These are phyloP conservation scores for Colletotrichum caudatum DNA, from an alignment of 2,329 filamentous ascomycete genomes.

Conservation along the genomic window DNA sequence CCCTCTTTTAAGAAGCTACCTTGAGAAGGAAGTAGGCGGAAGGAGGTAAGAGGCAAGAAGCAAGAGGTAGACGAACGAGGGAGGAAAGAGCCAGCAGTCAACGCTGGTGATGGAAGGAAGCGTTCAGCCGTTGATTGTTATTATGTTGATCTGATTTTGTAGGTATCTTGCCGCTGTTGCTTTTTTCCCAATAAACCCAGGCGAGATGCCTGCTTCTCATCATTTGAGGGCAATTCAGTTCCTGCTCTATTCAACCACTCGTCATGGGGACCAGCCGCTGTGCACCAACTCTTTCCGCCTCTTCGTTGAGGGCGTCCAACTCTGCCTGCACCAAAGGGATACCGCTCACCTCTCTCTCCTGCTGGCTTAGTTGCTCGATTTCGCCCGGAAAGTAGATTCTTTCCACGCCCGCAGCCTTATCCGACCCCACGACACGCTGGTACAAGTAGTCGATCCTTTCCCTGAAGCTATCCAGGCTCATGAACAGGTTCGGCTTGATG, in stretches of 20 bases:
- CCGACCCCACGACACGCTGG: constrained; percentile 63
- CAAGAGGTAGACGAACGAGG: not conserved
- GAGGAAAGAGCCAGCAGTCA: not conserved
- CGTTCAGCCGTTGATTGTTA: too few relatives aligned
- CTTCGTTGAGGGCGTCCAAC: constrained; percentile 66
- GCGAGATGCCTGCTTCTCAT: not conserved
- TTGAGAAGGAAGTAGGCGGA: not conserved
- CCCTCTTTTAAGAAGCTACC: not conserved
- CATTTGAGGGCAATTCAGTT: not conserved
- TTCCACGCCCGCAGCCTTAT: constrained; percentile 67
- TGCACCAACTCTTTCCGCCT: constrained; percentile 61
- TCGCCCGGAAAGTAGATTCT: constrained; percentile 73
- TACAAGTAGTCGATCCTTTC: constrained; percentile 69
- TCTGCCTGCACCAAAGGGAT: constrained; percentile 71
- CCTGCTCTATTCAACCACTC: not conserved
- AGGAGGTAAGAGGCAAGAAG: not conserved
- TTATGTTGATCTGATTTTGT: not conserved
- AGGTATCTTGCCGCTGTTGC: not conserved
- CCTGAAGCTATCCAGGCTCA: constrained; percentile 77
- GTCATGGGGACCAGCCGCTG: constrained; percentile 13
- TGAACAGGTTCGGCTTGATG: constrained; percentile 81
- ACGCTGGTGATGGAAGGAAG: not conserved
- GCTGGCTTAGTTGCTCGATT: constrained; percentile 68
- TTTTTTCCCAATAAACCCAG: not conserved
- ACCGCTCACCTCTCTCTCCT: constrained; percentile 63